Base-by-base conservation (phyloP, 768 basidiomycete genomes). In the Pisolithus albus region DNA sequence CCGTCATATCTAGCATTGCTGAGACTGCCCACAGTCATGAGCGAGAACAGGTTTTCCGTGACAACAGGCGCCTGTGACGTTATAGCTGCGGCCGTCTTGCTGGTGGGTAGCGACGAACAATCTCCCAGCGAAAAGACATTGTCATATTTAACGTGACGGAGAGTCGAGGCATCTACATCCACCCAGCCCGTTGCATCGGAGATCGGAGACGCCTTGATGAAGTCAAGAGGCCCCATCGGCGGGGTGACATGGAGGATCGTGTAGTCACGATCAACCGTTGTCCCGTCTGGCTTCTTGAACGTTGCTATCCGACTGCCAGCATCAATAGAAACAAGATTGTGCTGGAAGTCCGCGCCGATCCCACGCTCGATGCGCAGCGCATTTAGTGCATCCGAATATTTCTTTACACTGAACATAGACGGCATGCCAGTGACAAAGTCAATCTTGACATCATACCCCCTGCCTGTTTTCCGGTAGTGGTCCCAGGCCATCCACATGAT, bases 401-500 rank as follows among this genome's bases (percentile, higher is more conserved):
- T 94, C 63, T 93, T 92, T 50, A 96, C 94, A 59, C 83, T 81
- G 72, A 99, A 98, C 94, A 99, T 98, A 41, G 86, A 79, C 16
- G 92, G 92, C 87, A 85, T 88, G 54, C 92, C 93, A 28, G 86
- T 90, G 66, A 86, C 86, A 65, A 95, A 95, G 52, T 89, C 80
- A 54, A 88, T 63, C 47, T 81, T 74, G 58, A 87, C 76, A 45
- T 78, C 74, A 46, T 77, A 73, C 15, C 71, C 64, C 18, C 86
- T 78, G 3, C 75, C 74, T 9, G 86, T 86, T 62, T 67, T 75
- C 51, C 77, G 75, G 65, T 78, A 91, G 45, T 83, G 74, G 63
- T 93, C 89, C 88, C 89, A 92, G 43, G 89, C 88, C 88, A 92
- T 91, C 91, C 92, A 95, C 88, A 95, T 92, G 49, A 93, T 88